Base-by-base conservation (phyloP, 768 basidiomycete genomes). In the Lentinula boryana region DNA sequence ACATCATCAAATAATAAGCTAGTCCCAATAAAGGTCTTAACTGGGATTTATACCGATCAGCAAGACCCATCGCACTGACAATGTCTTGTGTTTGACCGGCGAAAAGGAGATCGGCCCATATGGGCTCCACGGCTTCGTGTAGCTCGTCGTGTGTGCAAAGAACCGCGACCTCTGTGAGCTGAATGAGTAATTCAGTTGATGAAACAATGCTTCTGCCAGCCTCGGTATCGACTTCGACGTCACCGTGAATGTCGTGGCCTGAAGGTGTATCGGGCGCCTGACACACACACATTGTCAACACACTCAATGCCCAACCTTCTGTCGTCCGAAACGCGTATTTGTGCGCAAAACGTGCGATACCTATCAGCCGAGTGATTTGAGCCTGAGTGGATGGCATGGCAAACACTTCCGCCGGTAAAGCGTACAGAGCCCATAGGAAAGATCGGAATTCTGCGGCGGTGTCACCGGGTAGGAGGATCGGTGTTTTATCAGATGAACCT, bases 321-420 rank as follows among this genome's bases (percentile, higher is more conserved):
- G 78, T 78, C 13, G 75, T 76, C 21, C 73, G 72, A 67, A 84
- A 84, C 53, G 82, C 78, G 66, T 84, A 84, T 60, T 84, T 84
- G 71, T 84, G 80, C 2, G 83, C 76, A 62, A 84, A 78, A 15
- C 78, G 78, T 21, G 80, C 76, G 58, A 82, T 78, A 60, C 78
- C 73, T 48, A 78, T 74, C 52, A 84, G 67, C 61, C 74, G 79
- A 13, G 72, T 66, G 60, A 74, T 73, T 62, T 78, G 76, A 36
- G 74, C 72, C 40, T 78, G 74, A 1, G 58, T 36, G 33, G 69
- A 64, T 12, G 75, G 66, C 70, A 75, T 75, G 4, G 76, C 76
- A 13, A 71, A 63, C 60, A 75, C 75, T 35, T 82, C 80, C 13
- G 75, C 74, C 3, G 81, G 81, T 43, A 82, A 63, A 7, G 81